Evolutionary conservation across 2,329 filamentous ascomycete species (phyloP), one percentile per base, ranked within the genome.

Genomic region (Chaetomium strumarium): DNA sequence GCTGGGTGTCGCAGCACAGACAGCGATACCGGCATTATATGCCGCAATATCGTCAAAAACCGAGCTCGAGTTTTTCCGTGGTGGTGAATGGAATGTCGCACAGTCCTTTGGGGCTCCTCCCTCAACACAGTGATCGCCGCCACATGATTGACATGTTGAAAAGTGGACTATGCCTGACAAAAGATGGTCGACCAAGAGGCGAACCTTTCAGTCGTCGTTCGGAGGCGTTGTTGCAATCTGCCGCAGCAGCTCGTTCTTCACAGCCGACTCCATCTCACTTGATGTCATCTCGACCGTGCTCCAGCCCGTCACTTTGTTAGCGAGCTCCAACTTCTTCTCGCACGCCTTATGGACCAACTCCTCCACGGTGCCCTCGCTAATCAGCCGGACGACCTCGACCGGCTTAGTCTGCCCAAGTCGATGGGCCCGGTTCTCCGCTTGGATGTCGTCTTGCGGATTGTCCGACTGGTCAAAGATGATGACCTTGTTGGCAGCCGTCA

Each of bases 401-500:
- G 92, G 86, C 14, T 88, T 78, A 30, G 81, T 91, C 73, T 99
- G 93, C 0, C 93, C 93, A 9, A 99, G 88, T 13, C 93, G 86
- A 70, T 99, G 93, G 0, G 93, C 93, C 16, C 93, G 85, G 68
- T 99, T 97, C 74, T 97, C 93, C 0, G 93, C 93, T 68, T 99
- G 93, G n/a, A 96, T 84, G 66, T 99, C 93, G 61, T 97, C 92
- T 66, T 99, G 93, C 0, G 93, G 93, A 62, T 99, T 99, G 72
- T 96, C 96, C n/a, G 85, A 89, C 58, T 88, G 87, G 69, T 99
- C 93, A 67, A 97, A 96, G 64, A 99, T 93, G 69, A 99, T 83
- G 61, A 99, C 92, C 71, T 96, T 97, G 74, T 97, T 97, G 5
- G 93, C 93, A 34, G 87, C 88, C 8, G 92, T 93, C 50, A 99